Percentiles rank a stretch among this genome's conserved stretches.
Evolutionary conservation across 192 early-diverging fungal species (phyloP).

Genomic region (Linnemannia zychae): DNA sequence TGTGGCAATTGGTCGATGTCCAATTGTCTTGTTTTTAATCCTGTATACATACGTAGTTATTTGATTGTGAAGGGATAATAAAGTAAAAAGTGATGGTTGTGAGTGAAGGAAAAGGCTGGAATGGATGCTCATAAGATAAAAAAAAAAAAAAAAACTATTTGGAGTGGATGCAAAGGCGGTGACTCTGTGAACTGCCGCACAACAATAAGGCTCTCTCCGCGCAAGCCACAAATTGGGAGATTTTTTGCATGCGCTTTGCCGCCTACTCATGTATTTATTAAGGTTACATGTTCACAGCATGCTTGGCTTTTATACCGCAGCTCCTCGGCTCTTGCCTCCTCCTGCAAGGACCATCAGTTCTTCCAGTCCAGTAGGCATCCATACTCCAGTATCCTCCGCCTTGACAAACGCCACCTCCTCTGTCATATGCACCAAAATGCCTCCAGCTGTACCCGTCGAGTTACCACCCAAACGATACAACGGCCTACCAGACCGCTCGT

Average conservation of each 20-base stretch:
- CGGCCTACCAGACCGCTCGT: slow-evolving; percentile 66
- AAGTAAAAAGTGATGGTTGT: not conserved
- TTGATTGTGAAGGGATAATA: not conserved
- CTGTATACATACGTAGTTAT: slow-evolving; percentile 3
- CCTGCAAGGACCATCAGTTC: slow-evolving; percentile 61
- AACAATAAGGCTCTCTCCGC: not conserved
- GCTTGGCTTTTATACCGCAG: not conserved
- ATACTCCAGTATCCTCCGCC: slow-evolving; percentile 59
- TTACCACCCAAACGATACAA: slow-evolving; percentile 69
- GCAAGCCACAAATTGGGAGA: not conserved
- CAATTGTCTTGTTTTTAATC: not conserved
- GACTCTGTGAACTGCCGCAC: not conserved
- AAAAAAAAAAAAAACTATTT: not conserved
- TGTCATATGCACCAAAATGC: slow-evolving; percentile 70
- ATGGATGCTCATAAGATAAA: not conserved
- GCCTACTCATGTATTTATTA: not conserved
- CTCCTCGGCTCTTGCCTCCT: slow-evolving; percentile 14
- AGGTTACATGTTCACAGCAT: not conserved
- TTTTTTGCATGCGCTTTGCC: not conserved
- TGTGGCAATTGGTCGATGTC: too few species aligned
- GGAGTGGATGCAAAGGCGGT: not conserved
- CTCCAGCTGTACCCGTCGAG: slow-evolving; percentile 56
- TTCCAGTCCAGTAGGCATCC: slow-evolving; percentile 70
- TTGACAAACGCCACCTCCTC: slow-evolving; percentile 74
- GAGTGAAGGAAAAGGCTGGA: not conserved